phyloP scores from a whole-genome alignment of 176 grass and related monocot species.

The Chrysopogon serrulatus region DNA sequence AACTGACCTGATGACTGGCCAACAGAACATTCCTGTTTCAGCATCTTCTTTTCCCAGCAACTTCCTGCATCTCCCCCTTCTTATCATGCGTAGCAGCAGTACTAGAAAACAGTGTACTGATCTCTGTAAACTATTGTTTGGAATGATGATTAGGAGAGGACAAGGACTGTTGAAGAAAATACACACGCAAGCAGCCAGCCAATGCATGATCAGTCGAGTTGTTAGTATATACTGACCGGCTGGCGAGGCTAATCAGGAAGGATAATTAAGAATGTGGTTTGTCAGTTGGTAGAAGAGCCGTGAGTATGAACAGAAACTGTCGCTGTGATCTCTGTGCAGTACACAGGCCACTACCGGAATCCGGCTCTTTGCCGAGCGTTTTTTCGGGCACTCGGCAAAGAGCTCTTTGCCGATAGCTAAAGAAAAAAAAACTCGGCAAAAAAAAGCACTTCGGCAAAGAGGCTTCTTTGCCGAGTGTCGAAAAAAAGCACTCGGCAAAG shows the following conservation, averaged over 20 bases:
- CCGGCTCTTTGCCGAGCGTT: no score
- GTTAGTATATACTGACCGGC: not conserved
- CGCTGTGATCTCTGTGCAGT: not conserved
- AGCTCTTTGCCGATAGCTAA: no score
- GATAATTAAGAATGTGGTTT: not conserved
- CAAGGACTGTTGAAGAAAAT: not conserved
- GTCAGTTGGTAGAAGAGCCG: not conserved
- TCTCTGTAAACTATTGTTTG: not conserved
- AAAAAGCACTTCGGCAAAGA: no score
- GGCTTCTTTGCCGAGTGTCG: no score
- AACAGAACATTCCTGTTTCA: not conserved
- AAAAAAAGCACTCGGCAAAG: no score
- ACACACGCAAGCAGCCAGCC: not conserved
- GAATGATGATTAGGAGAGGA: not conserved
- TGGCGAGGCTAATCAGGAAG: not conserved
- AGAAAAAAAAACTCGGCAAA: no score
- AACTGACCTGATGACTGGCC: not conserved
- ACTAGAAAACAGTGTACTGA: not conserved
- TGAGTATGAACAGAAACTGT: not conserved
- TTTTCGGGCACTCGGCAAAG: no score
- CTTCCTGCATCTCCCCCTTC: not conserved
- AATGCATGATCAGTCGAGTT: not conserved
- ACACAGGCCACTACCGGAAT: no score
- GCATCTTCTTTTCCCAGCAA: not conserved
- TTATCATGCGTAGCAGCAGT: not conserved